These are phyloP conservation scores for Arabidopsis suecica DNA, from an alignment of 345 rosid genomes.

Conservation along the genomic window DNA sequence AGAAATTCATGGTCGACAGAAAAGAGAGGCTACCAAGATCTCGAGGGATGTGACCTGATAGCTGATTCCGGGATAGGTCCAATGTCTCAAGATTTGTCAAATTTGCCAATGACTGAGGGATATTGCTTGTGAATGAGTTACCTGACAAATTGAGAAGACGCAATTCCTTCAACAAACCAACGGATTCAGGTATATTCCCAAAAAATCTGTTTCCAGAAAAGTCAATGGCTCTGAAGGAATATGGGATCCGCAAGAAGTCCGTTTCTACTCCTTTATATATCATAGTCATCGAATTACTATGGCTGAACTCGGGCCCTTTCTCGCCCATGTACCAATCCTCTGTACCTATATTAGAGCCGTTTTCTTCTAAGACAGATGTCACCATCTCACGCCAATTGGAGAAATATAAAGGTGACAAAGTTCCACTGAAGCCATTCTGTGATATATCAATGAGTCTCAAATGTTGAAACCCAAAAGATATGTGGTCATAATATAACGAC, in stretches of 20 bases:
- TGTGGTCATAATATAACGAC: constrained; percentile 19
- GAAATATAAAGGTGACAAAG: constrained; percentile 1
- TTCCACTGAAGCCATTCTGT: constrained; percentile 39
- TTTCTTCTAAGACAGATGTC: background rate
- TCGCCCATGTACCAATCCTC: background rate
- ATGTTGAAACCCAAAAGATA: constrained; percentile 17
- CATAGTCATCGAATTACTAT: background rate
- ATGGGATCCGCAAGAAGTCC: background rate
- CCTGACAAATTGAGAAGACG: constrained; percentile 34
- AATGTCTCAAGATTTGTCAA: constrained; percentile 19
- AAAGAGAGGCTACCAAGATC: constrained; percentile 12
- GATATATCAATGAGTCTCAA: constrained; percentile 55
- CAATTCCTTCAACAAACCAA: constrained; percentile 11
- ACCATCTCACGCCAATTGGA: background rate
- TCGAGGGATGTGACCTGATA: constrained; percentile 20
- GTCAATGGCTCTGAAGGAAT: constrained; percentile 10
- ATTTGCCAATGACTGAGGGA: constrained; percentile 8
- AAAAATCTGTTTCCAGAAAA: constrained; percentile 6
- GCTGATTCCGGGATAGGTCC: constrained; percentile 16
- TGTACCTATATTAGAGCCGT: background rate
- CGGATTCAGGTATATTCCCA: constrained; percentile 15
- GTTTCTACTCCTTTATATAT: background rate
- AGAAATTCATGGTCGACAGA: constrained; percentile 11
- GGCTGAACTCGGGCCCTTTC: background rate
- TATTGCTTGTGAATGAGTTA: constrained; percentile 14